Evolutionary conservation across 306 rosid genomes (phyloP), one percentile per base, ranked within the genome.

Genomic region (Acacia melanoxylon): DNA sequence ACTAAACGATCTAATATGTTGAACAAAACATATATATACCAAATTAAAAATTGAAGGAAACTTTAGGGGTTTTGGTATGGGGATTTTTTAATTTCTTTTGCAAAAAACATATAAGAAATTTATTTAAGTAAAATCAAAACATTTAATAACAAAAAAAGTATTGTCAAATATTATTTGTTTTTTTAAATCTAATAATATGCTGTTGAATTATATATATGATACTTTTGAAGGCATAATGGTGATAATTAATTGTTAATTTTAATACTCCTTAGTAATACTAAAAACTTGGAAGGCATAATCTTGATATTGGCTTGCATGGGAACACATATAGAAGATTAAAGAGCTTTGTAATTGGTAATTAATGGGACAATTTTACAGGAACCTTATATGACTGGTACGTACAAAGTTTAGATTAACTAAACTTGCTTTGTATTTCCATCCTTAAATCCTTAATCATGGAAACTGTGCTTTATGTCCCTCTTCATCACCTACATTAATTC

Each of bases 381-480:
- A 24, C 52, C 59, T 41, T 54, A 3, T 35, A 46, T 42, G 78
- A 68, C 56, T 78, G 37, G 73, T 82, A 10, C 48, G 48, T 68
- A 19, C 25, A 42, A 69, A 22, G 48, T 41, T 74, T 77, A 37
- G 25, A 77, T 72, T 35, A 37, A 40, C 81, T 58, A 54, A 68
- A 68, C 31, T 27, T 80, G 51, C 68, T 65, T 45, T 76, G 66
- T 61, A 24, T 58, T 81, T 84, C 89, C 85, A 75, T 61, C 67
- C 83, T 37, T 80, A 79, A 76, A 75, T 61, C 67, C 83, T 37
- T 80, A 79, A 76, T 78, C 85, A 77, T 80, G 76, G 59, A 78
- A 81, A 54, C 29, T 46, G 78, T 75, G 85, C 59, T 83, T 85
- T 22, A 63, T 65, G 73, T 72, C 69, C 75, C 68, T 37, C 56